Conservation (phyloP, 2,329 filamentous ascomycete genomes). For the Aschersonia sp. region DNA sequence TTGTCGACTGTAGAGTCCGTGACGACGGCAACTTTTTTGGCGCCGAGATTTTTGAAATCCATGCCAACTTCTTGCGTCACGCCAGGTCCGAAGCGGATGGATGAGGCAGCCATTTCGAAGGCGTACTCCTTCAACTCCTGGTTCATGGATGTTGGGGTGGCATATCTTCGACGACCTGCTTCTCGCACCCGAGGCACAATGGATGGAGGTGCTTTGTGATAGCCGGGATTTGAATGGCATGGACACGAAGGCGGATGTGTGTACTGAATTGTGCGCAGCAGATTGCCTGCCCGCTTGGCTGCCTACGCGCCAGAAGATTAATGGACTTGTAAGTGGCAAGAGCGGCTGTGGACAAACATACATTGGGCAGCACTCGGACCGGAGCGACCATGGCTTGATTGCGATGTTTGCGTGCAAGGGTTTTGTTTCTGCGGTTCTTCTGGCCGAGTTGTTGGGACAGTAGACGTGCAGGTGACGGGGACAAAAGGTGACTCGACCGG, state of each 20-base stretch:
- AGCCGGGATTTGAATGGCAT: slow-evolving; percentile 77
- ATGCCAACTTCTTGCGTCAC: slow-evolving; percentile 94
- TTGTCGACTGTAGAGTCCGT: slow-evolving; percentile 73
- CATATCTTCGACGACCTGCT: slow-evolving; percentile 35
- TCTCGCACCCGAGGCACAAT: slow-evolving; percentile 32
- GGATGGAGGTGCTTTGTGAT: slow-evolving; percentile 51
- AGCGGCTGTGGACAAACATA: slow-evolving; percentile 8
- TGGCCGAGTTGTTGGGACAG: background rate
- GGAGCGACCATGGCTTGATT: slow-evolving; percentile 12
- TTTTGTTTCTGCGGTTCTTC: background rate
- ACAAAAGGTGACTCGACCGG: background rate
- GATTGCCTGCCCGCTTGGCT: slow-evolving; percentile 49
- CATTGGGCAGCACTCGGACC: slow-evolving; percentile 19
- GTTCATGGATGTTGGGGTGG: slow-evolving; percentile 51
- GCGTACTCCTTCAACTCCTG: slow-evolving; percentile 76
- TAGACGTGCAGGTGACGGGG: background rate
- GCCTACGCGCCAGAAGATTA: slow-evolving; percentile 24
- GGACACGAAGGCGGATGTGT: slow-evolving; percentile 79
- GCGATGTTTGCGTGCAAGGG: background rate
- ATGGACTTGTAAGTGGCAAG: slow-evolving; percentile 1
- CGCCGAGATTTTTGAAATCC: slow-evolving; percentile 87
- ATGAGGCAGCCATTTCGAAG: slow-evolving; percentile 95
- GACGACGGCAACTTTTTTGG: slow-evolving; percentile 78
- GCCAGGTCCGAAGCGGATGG: slow-evolving; percentile 85
- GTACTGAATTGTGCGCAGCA: slow-evolving; percentile 82